These are phyloP conservation scores for Diaporthe sp. DNA, from an alignment of 2,329 filamentous ascomycete species.

Conservation along the genomic window DNA sequence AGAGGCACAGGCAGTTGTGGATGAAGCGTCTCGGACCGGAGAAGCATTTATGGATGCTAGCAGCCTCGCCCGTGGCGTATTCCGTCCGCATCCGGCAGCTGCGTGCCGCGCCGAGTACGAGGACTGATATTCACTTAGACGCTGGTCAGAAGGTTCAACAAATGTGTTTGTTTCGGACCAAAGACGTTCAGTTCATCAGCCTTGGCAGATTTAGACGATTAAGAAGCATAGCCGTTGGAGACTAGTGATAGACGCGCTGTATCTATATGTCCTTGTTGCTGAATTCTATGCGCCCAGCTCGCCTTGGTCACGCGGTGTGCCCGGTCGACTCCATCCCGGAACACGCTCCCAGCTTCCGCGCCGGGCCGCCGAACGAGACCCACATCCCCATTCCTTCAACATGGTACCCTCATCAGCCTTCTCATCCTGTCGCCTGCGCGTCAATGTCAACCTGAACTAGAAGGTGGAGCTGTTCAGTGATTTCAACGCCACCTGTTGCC, in stretches of 20 bases:
- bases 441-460: not conserved
- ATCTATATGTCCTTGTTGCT: not conserved
- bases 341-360: not conserved
- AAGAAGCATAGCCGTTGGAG: not conserved
- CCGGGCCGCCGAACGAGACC: constrained; percentile 24
- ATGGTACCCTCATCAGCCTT: not conserved
- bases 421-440: not conserved
- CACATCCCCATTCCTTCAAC: constrained; percentile 7
- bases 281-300: not conserved
- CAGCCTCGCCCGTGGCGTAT: not conserved
- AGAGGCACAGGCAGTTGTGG: not conserved
- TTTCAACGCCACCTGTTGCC: not conserved
- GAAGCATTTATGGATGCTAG: not conserved
- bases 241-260: not conserved
- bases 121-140: no score
- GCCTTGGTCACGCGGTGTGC: not conserved
- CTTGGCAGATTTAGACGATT: not conserved
- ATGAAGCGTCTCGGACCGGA: no score
- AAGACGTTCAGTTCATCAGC: not conserved
- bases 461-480: not conserved
- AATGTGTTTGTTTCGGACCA: not conserved
- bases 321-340: not conserved
- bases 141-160: not conserved
- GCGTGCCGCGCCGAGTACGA: not conserved
- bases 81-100: no score